Evolutionary conservation across 768 basidiomycete genomes (phyloP), one percentile per base, ranked within the genome.

Genomic region (Pisolithus microcarpus): DNA sequence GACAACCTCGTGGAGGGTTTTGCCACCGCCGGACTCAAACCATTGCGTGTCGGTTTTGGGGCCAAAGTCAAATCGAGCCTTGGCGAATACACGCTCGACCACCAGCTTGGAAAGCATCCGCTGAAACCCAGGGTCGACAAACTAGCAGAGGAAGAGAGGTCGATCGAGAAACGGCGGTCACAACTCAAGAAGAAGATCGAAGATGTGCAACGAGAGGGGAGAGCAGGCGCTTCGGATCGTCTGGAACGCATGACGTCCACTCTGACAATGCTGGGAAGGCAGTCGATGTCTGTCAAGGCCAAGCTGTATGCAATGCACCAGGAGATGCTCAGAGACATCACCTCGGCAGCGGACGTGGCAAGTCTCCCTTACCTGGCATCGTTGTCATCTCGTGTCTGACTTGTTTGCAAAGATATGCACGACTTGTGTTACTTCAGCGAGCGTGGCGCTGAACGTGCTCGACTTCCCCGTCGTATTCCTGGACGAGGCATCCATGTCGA

Each of bases 401-500:
- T 38, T 15, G 15, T 38, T 26, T 58, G 48, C n/a, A 58, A 26
- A 87, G 83, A 81, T 93, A 50, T 93, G 91, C 65, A 89, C 91
- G 11, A 94, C 91, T 3, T 92, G 89, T 63, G 80, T 94, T 46
- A 84, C 87, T 0, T 79, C 90, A 13, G 87, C 83, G 9, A 81
- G 80, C 19, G 65, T 69, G 18, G 74, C 80, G 0, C 68, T 93
- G 49, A 80, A 81, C 52, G 77, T 84, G 7, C 74, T 82, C 16
- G 94, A 96, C 63, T 94, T 96, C 61, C 93, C 93, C 3, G 80
- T 95, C 30, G 92, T 96, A 2, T 93, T 95, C 60, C 69, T 96
- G 13, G 94, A 97, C 61, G 93, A 97, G 67, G 94, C 94, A 1
- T 91, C 89, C 7, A 95, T 96, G 91, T 91, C 89, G 30, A 95